Conservation (phyloP, 2,329 filamentous ascomycete genomes). For the Fusarium verrucosum region DNA sequence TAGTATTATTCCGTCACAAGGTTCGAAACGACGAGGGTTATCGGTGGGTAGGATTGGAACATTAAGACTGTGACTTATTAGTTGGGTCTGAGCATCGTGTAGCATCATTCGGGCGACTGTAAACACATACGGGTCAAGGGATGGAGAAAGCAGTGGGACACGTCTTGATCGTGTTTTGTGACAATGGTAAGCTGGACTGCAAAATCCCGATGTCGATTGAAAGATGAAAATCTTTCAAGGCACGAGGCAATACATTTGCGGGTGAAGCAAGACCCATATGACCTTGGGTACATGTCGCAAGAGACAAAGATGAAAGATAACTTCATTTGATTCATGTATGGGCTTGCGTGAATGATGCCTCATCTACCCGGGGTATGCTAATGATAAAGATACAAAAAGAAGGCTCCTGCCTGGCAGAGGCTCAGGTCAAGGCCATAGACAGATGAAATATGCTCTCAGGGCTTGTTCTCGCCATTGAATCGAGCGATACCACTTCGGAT, state of each 20-base stretch:
- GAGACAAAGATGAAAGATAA: background rate
- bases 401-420: background rate
- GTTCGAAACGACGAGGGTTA: too few species aligned
- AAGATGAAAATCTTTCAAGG: background rate
- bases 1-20: too few species aligned
- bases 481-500: constrained; percentile 59
- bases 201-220: background rate
- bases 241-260: background rate
- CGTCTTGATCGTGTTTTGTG: background rate
- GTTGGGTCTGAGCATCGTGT: too few species aligned
- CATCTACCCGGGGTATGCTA: constrained; percentile 37
- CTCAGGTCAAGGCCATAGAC: background rate
- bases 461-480: constrained; percentile 46
- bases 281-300: background rate
- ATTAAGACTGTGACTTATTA: too few species aligned
- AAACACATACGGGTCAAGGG: too few species aligned
- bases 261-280: background rate
- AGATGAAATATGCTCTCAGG: constrained; percentile 6
- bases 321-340: constrained; percentile 25
- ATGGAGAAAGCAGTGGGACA: too few species aligned
- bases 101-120: too few species aligned
- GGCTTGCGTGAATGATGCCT: constrained; percentile 9
- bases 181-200: background rate
- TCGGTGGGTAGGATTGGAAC: too few species aligned
- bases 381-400: constrained; percentile 35